Conservation (phyloP, 345 rosid species). For the Salix koriyanagi region DNA sequence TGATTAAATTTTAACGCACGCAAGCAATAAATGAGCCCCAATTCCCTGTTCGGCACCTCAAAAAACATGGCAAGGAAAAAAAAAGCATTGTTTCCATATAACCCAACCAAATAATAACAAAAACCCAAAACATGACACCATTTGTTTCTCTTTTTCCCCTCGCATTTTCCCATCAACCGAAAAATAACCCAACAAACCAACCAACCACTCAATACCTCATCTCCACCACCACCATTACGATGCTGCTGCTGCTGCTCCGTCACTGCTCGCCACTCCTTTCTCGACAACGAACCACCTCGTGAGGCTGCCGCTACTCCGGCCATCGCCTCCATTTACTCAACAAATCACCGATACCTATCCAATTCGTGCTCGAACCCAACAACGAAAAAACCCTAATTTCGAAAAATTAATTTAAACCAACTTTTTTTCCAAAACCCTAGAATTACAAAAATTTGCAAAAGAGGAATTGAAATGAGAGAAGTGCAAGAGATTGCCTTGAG, state of each 20-base stretch:
- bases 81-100: background rate
- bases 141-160: background rate
- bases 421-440: conserved; percentile 25
- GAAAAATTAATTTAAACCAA: background rate
- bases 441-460: conserved; percentile 6
- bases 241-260: conserved; percentile 58
- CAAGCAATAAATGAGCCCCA: background rate
- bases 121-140: background rate
- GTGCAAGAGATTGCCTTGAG: background rate
- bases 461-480: background rate
- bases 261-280: conserved; percentile 96
- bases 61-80: background rate
- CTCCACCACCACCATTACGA: conserved; percentile 55
- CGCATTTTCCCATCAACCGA: background rate
- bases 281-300: conserved; percentile 58
- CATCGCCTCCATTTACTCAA: conserved; percentile 77
- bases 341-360: conserved; percentile 17
- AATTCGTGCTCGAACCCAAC: conserved; percentile 8
- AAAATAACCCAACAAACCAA: background rate
- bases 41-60: no score
- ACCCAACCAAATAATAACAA: background rate
- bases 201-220: conserved; percentile 19
- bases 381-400: conserved; percentile 3
- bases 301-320: conserved; percentile 52
- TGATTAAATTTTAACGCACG: background rate